A percentile compares a stretch with the other conserved stretches of the same genome.
These are phyloP conservation scores for Fraxinus angustifolia DNA, from an alignment of 305 asterid species.

Conservation along the genomic window DNA sequence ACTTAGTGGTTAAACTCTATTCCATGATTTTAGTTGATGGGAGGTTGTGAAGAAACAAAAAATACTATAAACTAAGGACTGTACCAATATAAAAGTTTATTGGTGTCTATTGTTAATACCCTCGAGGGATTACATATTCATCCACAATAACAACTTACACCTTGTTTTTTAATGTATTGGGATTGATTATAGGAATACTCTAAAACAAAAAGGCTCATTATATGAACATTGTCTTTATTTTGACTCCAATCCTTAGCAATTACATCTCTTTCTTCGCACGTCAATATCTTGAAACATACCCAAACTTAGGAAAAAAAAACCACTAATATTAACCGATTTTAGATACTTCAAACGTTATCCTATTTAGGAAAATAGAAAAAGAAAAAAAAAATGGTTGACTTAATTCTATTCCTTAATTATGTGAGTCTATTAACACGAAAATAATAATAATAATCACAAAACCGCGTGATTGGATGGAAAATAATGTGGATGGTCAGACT, in stretches of 20 bases:
- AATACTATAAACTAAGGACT: not conserved
- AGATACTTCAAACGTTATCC: not conserved
- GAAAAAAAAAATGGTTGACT: slow-evolving; percentile 1
- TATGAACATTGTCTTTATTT: not conserved
- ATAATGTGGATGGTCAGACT: slow-evolving; percentile 29
- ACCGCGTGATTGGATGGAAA: slow-evolving; percentile 40
- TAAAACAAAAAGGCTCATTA: too few species aligned
- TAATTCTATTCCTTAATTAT: slow-evolving; percentile 10
- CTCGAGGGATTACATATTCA: too few species aligned
- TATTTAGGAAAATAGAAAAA: not conserved
- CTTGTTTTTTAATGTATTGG: too few species aligned
- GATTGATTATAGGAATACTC: not conserved
- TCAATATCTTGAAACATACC: not conserved
- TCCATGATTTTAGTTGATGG: not conserved
- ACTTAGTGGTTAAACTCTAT: not conserved
- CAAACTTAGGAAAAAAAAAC: too few species aligned
- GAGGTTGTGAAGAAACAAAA: not conserved
- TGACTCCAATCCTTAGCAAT: not conserved
- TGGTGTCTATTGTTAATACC: not conserved
- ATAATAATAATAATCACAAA: slow-evolving; percentile 21
- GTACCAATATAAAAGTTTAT: not conserved
- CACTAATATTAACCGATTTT: not conserved
- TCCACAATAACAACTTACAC: not conserved
- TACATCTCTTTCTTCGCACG: not conserved
- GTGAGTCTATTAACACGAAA: not conserved